Evolutionary conservation across 148 eudicot species (phyloP).

Genomic region (Arctostaphylos glauca): DNA sequence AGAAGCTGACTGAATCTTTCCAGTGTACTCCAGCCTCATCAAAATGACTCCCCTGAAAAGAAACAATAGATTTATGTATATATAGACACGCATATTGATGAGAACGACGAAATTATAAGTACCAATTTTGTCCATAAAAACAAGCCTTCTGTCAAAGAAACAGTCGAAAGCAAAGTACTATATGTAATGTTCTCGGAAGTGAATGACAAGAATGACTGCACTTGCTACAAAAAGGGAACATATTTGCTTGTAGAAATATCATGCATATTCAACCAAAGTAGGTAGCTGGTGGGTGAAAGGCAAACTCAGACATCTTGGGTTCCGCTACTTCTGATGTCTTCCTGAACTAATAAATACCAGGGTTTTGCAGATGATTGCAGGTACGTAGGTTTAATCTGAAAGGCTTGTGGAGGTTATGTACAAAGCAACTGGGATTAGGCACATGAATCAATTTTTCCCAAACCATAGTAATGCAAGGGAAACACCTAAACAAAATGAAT

Average conservation of each 20-base stretch:
- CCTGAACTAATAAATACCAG: neutral
- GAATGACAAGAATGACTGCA: neutral
- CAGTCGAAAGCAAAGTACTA: neutral
- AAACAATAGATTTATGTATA: neutral
- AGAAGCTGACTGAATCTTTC: slow-evolving; percentile 92
- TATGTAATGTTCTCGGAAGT: neutral
- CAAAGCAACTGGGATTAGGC: neutral
- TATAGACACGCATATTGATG: neutral
- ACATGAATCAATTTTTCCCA: neutral
- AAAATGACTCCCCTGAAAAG: slow-evolving; percentile 77
- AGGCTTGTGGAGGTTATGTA: neutral
- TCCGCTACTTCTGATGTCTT: neutral
- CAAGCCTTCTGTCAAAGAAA: neutral
- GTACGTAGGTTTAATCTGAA: neutral
- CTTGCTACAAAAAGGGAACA: neutral
- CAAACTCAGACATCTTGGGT: neutral
- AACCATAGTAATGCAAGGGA: neutral
- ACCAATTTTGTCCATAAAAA: neutral
- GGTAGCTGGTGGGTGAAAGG: neutral
- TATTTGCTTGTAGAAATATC: neutral
- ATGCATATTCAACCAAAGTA: neutral
- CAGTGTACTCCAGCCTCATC: slow-evolving; percentile 86
- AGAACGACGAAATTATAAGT: neutral
- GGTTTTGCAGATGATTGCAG: slow-evolving; percentile 2
- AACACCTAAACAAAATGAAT: neutral